Evolutionary conservation across 176 grass and related monocot species (phyloP), one percentile per base, ranked within the genome.

Genomic region (Ananas comosus): DNA sequence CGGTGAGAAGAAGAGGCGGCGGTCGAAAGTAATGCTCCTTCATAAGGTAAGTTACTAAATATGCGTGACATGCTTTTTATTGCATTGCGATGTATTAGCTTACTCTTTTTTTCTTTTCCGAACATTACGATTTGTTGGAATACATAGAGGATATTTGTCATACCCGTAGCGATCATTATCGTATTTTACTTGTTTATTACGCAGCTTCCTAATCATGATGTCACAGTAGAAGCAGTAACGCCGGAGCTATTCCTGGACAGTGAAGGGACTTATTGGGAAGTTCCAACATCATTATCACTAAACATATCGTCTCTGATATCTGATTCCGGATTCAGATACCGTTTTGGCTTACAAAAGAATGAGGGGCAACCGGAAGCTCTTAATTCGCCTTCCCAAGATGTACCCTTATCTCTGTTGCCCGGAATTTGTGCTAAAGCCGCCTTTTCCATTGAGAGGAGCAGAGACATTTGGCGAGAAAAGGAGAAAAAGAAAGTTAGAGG

Each of bases 221-320:
- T 80, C 18, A 73, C 63, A 24, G 0, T 80, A 66, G 63, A 80
- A 80, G 78, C 78, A 53, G 51, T 61, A 18, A 27, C 19, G 50
- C 78, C 78, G n/a, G 70, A 73, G 70, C 51, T 72, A 25, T 80
- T 73, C 70, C 13, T 80, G 78, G 78, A 80, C 63, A 80, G 70
- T 22, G 67, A 74, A n/a, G 78, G 78, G 28, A 61, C 51, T 73
- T 72, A 73, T 68, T 80, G 78, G 78, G 63, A 80, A 25, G 78
- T 80, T 67, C 78, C 78, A 29, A 58, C 70, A 49, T 80, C 78
- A 67, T 17, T 73, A 3, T 80, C 78, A 49, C 59, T 80, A 16
- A 65, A 80, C 63, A 29, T 80, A 13, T 7, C 69, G 49, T 80
- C 78, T 58, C 78, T 77, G 50, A 13, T 77, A 58, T 57, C 74